Conservation (phyloP, 1,284 basidiomycete species). For the Boletellus deceptivus region DNA sequence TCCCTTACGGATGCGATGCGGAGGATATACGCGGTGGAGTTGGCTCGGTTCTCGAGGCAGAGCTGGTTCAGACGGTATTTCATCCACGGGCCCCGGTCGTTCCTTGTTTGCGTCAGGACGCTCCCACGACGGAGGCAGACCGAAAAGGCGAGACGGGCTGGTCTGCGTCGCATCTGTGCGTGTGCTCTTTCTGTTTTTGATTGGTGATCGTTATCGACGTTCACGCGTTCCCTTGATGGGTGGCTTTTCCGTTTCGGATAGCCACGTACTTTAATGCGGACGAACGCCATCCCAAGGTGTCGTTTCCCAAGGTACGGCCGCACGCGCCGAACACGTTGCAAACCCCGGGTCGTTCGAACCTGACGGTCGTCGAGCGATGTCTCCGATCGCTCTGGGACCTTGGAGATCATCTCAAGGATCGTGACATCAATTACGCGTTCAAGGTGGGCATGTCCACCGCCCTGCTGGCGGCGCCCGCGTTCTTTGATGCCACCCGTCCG, state of each 20-base stretch:
- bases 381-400: slow-evolving; percentile 77
- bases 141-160: slow-evolving; percentile 14
- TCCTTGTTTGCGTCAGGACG: slow-evolving; percentile 24
- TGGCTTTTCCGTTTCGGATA: slow-evolving; percentile 20
- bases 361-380: slow-evolving; percentile 57
- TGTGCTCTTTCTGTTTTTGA: neutral
- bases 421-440: slow-evolving; percentile 84
- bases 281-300: slow-evolving; percentile 53
- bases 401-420: slow-evolving; percentile 66
- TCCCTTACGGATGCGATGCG: slow-evolving; percentile 81
- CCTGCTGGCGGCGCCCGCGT: slow-evolving; percentile 82
- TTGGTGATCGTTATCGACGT: neutral
- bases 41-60: slow-evolving; percentile 40
- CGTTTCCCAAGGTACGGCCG: slow-evolving; percentile 80
- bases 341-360: slow-evolving; percentile 62
- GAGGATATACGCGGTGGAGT: slow-evolving; percentile 66
- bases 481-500: slow-evolving; percentile 75
- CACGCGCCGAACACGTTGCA: slow-evolving; percentile 85
- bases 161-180: slow-evolving; percentile 44
- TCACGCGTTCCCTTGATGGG: neutral
- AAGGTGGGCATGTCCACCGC: slow-evolving; percentile 84
- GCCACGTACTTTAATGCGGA: slow-evolving; percentile 63
- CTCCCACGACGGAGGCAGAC: slow-evolving; percentile 13
- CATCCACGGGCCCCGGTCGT: slow-evolving; percentile 22
- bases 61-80: slow-evolving; percentile 42